Base-by-base conservation (phyloP, 2,329 filamentous ascomycete species). In the Verticillium alfalfae region DNA sequence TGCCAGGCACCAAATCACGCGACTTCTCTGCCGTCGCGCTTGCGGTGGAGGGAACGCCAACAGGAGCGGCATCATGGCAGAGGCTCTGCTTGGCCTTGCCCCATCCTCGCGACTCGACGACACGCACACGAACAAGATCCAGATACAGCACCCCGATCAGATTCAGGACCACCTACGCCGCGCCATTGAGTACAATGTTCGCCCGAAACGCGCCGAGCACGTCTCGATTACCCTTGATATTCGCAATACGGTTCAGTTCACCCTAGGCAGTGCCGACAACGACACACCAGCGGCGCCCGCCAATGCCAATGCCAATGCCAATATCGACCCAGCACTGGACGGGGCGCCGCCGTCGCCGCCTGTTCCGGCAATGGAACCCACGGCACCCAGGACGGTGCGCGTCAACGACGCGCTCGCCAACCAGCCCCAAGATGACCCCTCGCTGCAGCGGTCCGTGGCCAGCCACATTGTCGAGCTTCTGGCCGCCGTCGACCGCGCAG, bases 201-300 rank as follows among this genome's bases (percentile, higher is more conserved):
- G 79, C 5, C 73, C 77, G 12, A 81, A 75, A 22, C 80, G 79
- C 57, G 83, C 81, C 49, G 77, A 84, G 60, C 81, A 83, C 65
- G 70, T 84, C 12, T 75, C 78, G 8, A 69, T 74, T 18, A 79
- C 73, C 2, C 75, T 84, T 59, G 79, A 83, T 64, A 68, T 87
- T 34, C 74, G 76, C 1, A 71, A 78, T 0, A 74, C 77, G 8
- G 74, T 78, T 4, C 71, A 77, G 36, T 79, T 87, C 60, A 66
- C 76, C 9, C 68, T 75, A 56, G 68, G 70, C 57, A 76, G 78
- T 26, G 59, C 66, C 34, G 77, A 81, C 52, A 75, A 75, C 64
- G 71, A 71, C 31, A 64, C 67, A 5, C 13, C 36, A 37, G 36
- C 45, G 6, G 18, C 45, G 8, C 61, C 70, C 15, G 74, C 77